Evolutionary conservation across 495 filamentous ascomycete species (phyloP), one percentile per base, ranked within the genome.

Genomic region (Oidiodendron maius): DNA sequence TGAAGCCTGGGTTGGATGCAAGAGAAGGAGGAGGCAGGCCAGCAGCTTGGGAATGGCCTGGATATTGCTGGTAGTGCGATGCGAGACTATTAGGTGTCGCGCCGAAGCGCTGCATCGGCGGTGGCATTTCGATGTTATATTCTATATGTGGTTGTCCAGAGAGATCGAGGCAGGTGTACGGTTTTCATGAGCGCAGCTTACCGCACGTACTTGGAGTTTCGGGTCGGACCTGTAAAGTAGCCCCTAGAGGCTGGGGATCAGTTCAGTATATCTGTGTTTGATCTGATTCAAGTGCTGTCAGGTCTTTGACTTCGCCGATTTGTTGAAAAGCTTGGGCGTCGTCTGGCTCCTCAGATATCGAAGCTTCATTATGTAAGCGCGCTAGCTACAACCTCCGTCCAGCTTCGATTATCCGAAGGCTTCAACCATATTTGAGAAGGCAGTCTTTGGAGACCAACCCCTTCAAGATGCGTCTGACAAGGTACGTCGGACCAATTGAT

Each of bases 11-110:
- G 52, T 83, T 79, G 48, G 68, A 66, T 43, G 71, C 73, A 24
- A 82, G 70, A 22, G 74, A 77, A 47, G 79, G 79, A 47, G 77
- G 76, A 35, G 81, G 81, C 16, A 85, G 70, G 51, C 77, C 70
- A 40, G 75, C 62, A 39, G 75, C 71, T 55, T 73, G 75, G 32
- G 76, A 67, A 52, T 78, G 73, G 17, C 68, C 58, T 34, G 65
- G 63, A 48, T 71, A 69, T 45, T 77, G 74, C 57, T 75, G 76
- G 39, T 68, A 64, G 51, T 76, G 71, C 36, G 51, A 48, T 12
- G 56, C 47, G 8, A 62, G 46, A 39, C 41, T 62, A 60, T 61
- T 61, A 44, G 58, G 59, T 24, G 40, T 56, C 34, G 49, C 60
- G 50, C 73, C 71, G 59, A 75, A 82, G 61, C 77, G 68, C 51